Percentiles rank a stretch among this genome's conserved stretches.
Conservation (phyloP, 2,329 filamentous ascomycete species). For the Phyllosticta citrichinensis region DNA sequence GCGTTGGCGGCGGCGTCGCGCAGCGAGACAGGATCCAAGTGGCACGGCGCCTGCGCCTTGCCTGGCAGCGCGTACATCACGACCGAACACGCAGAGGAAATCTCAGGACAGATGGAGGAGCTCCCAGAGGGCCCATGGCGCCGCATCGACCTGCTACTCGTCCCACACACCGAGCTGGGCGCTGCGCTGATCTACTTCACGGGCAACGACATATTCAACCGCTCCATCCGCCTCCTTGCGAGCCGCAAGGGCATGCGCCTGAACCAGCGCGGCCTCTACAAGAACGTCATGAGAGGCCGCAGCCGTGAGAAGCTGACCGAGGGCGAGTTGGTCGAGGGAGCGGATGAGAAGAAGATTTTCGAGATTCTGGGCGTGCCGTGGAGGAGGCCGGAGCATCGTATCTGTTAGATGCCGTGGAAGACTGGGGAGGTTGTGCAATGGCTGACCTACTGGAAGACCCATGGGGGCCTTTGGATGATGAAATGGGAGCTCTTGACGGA, state of each 20-base stretch:
- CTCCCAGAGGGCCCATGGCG: conserved; percentile 49
- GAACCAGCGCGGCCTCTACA: conserved; percentile 74
- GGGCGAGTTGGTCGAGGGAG: conserved; percentile 62
- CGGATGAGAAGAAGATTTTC: conserved; percentile 71
- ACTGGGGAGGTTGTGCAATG: not conserved
- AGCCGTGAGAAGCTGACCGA: conserved; percentile 52
- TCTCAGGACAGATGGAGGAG: conserved; percentile 1
- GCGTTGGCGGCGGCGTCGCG: conserved; percentile 52
- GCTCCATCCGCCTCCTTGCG: conserved; percentile 71
- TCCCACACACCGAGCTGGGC: conserved; percentile 69
- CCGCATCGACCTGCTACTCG: conserved; percentile 74
- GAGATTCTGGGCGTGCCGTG: conserved; percentile 73
- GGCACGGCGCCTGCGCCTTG: conserved; percentile 76
- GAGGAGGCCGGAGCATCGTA: conserved; percentile 65
- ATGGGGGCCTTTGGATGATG: too few species aligned
- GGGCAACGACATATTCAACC: conserved; percentile 89
- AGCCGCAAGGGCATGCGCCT: conserved; percentile 72
- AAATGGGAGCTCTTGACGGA: too few species aligned
- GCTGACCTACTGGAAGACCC: too few species aligned
- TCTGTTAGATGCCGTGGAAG: conserved; percentile 33
- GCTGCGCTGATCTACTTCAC: conserved; percentile 92
- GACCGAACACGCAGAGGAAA: conserved; percentile 13
- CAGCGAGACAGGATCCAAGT: conserved; percentile 51
- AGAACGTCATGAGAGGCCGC: conserved; percentile 53
- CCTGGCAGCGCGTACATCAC: conserved; percentile 31